Evolutionary conservation across 2,329 filamentous ascomycete species (phyloP), one percentile per base, ranked within the genome.

Genomic region (Myriosclerotinia curreyana): DNA sequence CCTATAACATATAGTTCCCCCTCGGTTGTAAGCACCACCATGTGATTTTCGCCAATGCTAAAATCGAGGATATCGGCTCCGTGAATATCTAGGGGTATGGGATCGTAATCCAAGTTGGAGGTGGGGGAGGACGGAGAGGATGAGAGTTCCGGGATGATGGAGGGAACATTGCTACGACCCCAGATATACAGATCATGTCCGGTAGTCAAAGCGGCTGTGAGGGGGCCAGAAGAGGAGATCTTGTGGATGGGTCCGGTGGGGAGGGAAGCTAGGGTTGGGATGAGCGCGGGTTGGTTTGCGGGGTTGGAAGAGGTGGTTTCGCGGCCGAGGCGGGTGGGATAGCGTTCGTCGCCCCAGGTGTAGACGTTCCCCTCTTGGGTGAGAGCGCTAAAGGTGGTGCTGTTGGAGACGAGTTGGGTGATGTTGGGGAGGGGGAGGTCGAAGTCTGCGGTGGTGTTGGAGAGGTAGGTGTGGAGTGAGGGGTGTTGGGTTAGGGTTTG

Each of bases 111-210:
- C 70, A 22, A 11, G 5, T 20, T 15, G 5, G 22, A 25, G n/a
- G 36, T 20, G 15, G 31, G 25, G 11, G 60, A 53, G 22, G 50
- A 25, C 9, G n/a, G 14, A 11, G 20, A 34, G 22, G 28, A 22
- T 14, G 40, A 25, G 60, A 51, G 64, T 22, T 68, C 64, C 3
- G 72, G 51, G 9, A 71, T 44, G 25, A 66, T 65, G 22, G 65
- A 48, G 12, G 70, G 61, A 1, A 67, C 66, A 44, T 69, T 63
- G 5, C 69, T 62, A n/a, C 75, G 73, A 38, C 87, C 86, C 86
- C 86, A 90, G 31, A 83, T 72, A 70, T 89, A 90, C 2, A 88
- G 73, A 64, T 85, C 82, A 40, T 81, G 78, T 2, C 82, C 83
- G 14, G 79, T 75, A 0, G 85, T 88, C 51, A 89, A 69, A 0